Evolutionary conservation across 2,329 filamentous ascomycete species (phyloP).

Genomic region (Fusarium temperatum): DNA sequence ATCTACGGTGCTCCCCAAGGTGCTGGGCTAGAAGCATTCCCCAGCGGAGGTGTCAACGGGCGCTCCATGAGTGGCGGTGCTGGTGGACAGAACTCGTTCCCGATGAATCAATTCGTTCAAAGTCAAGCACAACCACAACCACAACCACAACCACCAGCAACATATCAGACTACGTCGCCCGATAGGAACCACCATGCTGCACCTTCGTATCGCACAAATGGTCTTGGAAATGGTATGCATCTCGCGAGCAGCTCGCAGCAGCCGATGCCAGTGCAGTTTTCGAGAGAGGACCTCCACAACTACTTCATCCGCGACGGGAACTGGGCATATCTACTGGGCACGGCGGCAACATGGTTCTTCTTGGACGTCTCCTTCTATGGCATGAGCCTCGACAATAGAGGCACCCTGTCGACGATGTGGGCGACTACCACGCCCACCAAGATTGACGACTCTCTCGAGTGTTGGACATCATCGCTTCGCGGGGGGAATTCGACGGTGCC

Average conservation of each 20-base stretch:
- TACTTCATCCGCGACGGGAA: constrained; percentile 57
- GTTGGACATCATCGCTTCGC: constrained; percentile 57
- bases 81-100: constrained; percentile 24
- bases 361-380: constrained; percentile 66
- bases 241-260: constrained; percentile 47
- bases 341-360: constrained; percentile 60
- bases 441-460: constrained; percentile 52
- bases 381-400: constrained; percentile 57
- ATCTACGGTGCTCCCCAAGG: constrained; percentile 59
- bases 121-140: neutral
- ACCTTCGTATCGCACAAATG: constrained; percentile 38
- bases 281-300: constrained; percentile 56
- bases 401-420: constrained; percentile 51
- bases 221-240: constrained; percentile 9
- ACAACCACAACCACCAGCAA: neutral
- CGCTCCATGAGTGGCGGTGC: constrained; percentile 28
- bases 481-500: constrained; percentile 57
- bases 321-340: constrained; percentile 51
- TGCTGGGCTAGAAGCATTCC: constrained; percentile 28
- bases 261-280: constrained; percentile 59
- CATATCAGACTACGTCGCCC: constrained; percentile 40
- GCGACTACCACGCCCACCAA: constrained; percentile 46
- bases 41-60: constrained; percentile 5
- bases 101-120: constrained; percentile 32
- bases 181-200: constrained; percentile 22